Conservation (phyloP, 164 flowering plant species). For the Aristolochia fimbriata region DNA sequence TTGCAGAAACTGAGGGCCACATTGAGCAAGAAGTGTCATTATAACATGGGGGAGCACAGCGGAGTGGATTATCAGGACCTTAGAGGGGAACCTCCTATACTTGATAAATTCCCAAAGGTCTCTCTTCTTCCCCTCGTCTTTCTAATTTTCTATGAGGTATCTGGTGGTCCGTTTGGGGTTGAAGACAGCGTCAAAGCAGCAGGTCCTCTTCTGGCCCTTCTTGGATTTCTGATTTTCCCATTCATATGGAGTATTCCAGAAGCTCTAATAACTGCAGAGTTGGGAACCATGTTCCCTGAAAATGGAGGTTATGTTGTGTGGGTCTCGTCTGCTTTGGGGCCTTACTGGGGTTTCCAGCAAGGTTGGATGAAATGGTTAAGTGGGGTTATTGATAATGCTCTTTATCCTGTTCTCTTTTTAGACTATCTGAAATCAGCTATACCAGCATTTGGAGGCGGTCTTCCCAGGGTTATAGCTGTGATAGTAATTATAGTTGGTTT, state of each 20-base stretch:
- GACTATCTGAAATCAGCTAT: conserved; percentile 6
- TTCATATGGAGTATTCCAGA: conserved; percentile 11
- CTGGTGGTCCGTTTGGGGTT: conserved; percentile 10
- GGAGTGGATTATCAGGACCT: background rate
- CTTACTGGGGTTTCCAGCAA: conserved; percentile 9
- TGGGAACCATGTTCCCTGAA: conserved; percentile 14
- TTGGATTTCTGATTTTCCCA: conserved; percentile 9
- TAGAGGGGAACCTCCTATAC: background rate
- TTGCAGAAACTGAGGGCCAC: conserved; percentile 31
- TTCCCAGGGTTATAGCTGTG: conserved; percentile 4
- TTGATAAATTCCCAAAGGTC: conserved; percentile 2
- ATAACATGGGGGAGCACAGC: conserved; percentile 3
- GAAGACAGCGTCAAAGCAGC: conserved; percentile 10
- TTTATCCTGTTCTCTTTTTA: conserved; percentile 9
- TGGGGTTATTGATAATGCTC: conserved; percentile 10
- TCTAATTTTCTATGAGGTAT: conserved; percentile 9
- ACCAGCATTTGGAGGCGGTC: conserved; percentile 4
- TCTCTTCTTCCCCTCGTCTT: conserved; percentile 9
- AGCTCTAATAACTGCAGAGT: conserved; percentile 6
- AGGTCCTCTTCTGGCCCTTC: conserved; percentile 11
- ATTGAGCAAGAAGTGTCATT: background rate
- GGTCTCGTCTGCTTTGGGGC: conserved; percentile 10
- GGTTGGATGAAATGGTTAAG: conserved; percentile 13
- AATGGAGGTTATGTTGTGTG: conserved; percentile 11
- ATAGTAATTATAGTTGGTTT: conserved; percentile 1